Percentiles rank a stretch among this genome's conserved stretches.
Evolutionary conservation across 768 basidiomycete species (phyloP).

Genomic region (Chalciporus piperatus): DNA sequence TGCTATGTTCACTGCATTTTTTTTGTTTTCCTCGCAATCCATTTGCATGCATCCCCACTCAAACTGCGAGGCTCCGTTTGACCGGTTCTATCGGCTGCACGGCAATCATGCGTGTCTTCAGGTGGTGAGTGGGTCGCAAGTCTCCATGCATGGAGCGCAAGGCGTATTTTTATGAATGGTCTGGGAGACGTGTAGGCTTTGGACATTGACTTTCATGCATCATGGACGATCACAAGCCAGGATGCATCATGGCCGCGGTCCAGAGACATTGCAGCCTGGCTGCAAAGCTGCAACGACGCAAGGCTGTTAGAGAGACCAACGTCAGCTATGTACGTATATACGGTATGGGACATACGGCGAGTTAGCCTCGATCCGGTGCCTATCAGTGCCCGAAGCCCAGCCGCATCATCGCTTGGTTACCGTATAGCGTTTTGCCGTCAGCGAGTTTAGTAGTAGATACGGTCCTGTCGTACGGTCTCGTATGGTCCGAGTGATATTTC

Average conservation of each 20-base stretch:
- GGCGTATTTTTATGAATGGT: constrained; percentile 1
- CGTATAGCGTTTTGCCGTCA: not conserved
- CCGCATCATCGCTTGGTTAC: too few relatives aligned
- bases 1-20: constrained; percentile 22
- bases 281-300: not conserved
- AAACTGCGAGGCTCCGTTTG: constrained; percentile 3
- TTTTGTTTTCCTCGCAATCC: constrained; percentile 18
- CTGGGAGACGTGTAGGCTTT: not conserved
- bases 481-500: too few relatives aligned
- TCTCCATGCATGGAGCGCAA: constrained; percentile 10
- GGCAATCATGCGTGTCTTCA: too few relatives aligned
- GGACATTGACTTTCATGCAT: constrained; percentile 1
- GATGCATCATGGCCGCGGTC: constrained; percentile 6
- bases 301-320: not conserved
- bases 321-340: not conserved
- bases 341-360: too few relatives aligned
- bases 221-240: constrained; percentile 2
- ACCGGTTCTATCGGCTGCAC: not conserved
- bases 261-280: too few relatives aligned
- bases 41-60: constrained; percentile 31
- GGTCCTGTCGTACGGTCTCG: constrained; percentile 4
- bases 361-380: too few relatives aligned
- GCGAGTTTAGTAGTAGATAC: constrained; percentile 18
- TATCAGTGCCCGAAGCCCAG: not conserved
- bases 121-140: not conserved